Conservation (phyloP, 257 asterid species). For the Penstemon eatonii region DNA sequence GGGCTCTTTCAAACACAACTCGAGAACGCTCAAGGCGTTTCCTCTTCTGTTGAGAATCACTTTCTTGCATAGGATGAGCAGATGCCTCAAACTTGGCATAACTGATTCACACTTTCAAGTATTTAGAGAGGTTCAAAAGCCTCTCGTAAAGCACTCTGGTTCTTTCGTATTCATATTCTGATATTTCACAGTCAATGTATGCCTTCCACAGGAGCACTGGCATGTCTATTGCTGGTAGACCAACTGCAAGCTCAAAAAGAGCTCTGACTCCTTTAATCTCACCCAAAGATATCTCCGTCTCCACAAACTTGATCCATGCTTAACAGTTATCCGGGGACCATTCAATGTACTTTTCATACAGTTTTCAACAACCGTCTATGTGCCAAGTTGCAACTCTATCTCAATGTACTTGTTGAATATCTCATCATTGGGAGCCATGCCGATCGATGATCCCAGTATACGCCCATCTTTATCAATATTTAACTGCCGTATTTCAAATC, state of each 20-base stretch:
- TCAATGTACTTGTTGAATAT: conserved; percentile 94
- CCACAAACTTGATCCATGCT: conserved; percentile 93
- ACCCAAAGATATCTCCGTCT: conserved; percentile 71
- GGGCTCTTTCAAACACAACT: conserved; percentile 84
- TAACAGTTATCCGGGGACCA: conserved; percentile 95
- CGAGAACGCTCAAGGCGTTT: conserved; percentile 71
- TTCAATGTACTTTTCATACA: conserved; percentile 78
- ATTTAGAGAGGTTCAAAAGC: conserved; percentile 84
- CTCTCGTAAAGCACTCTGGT: conserved; percentile 89
- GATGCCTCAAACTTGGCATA: conserved; percentile 94
- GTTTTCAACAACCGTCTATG: conserved; percentile 80
- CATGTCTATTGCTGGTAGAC: conserved; percentile 93
- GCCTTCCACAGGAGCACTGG: conserved; percentile 97
- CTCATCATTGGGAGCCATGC: conserved; percentile 74
- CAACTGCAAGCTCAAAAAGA: conserved; percentile 90
- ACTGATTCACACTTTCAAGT: conserved; percentile 95
- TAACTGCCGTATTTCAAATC: conserved; percentile 84
- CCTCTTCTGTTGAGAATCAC: conserved; percentile 46
- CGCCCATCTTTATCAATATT: conserved; percentile 57
- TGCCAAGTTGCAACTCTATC: conserved; percentile 88
- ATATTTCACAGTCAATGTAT: conserved; percentile 90
- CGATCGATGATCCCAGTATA: conserved; percentile 60
- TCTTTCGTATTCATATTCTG: conserved; percentile 72
- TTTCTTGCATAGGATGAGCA: conserved; percentile 50
- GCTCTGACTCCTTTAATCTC: conserved; percentile 94